These are phyloP conservation scores for Suhomyces yuchorum DNA, from an alignment of 1,139 yeast genomes.

Conservation along the genomic window DNA sequence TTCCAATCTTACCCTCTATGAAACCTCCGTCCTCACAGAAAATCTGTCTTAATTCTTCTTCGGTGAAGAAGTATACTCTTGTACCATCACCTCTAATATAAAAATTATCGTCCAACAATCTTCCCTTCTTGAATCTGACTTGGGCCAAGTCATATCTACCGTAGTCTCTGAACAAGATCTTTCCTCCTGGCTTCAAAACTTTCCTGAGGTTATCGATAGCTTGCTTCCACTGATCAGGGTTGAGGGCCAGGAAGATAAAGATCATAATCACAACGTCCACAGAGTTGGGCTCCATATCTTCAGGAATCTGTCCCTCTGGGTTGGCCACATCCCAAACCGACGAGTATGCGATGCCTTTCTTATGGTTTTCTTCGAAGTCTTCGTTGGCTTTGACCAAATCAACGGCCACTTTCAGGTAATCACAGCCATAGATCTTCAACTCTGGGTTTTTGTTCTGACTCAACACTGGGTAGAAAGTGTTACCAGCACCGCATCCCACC, in stretches of 20 bases:
- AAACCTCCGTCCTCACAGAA: slow-evolving; percentile 66
- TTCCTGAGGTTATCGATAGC: slow-evolving; percentile 73
- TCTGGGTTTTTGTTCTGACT: slow-evolving; percentile 79
- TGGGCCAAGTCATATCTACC: slow-evolving; percentile 97
- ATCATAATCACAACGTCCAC: slow-evolving; percentile 92
- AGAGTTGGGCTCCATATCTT: slow-evolving; percentile 75
- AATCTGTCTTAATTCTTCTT: slow-evolving; percentile 79
- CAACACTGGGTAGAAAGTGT: slow-evolving; percentile 88
- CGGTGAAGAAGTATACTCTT: slow-evolving; percentile 93
- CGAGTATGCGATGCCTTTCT: slow-evolving; percentile 68
- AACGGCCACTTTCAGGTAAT: slow-evolving; percentile 87
- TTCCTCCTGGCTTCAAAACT: slow-evolving; percentile 89
- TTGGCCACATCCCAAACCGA: slow-evolving; percentile 97
- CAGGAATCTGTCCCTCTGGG: slow-evolving; percentile 73
- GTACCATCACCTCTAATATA: slow-evolving; percentile 98
- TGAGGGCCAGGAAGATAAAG: slow-evolving; percentile 88
- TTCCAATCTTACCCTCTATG: slow-evolving; percentile 71
- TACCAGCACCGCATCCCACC: slow-evolving; percentile 98
- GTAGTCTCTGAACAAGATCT: slow-evolving; percentile 86
- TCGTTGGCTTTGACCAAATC: slow-evolving; percentile 72
- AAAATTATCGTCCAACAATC: slow-evolving; percentile 87
- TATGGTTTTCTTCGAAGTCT: slow-evolving; percentile 49
- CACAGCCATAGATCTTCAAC: slow-evolving; percentile 79
- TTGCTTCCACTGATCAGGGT: slow-evolving; percentile 87
- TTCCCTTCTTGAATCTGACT: slow-evolving; percentile 85